phyloP scores from a whole-genome alignment of 164 flowering plant genomes.

The Vitis rupestris region DNA sequence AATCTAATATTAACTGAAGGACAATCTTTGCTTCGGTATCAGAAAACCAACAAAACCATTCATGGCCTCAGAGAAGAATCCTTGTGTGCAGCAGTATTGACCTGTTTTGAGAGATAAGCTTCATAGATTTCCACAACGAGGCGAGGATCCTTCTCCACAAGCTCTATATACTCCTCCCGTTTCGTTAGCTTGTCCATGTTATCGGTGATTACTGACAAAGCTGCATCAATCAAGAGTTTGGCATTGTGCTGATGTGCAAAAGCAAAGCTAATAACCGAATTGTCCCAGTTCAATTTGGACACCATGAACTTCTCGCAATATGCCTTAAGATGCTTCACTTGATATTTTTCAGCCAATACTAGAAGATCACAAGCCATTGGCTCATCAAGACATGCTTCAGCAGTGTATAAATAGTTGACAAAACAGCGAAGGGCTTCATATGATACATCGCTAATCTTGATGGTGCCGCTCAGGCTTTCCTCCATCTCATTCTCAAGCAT shows the following conservation, averaged over 20 bases:
- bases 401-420: slow-evolving; percentile 75
- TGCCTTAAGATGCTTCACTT: slow-evolving; percentile 79
- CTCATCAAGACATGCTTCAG: slow-evolving; percentile 77
- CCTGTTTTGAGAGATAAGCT: slow-evolving; percentile 75
- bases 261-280: slow-evolving; percentile 55
- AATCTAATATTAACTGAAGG: not conserved
- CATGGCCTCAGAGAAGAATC: slow-evolving; percentile 15
- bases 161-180: slow-evolving; percentile 69
- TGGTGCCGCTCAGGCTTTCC: slow-evolving; percentile 79
- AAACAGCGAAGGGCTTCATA: slow-evolving; percentile 72
- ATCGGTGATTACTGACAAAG: slow-evolving; percentile 58
- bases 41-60: not conserved
- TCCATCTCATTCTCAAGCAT: slow-evolving; percentile 93
- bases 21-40: not conserved
- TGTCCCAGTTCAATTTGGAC: slow-evolving; percentile 70
- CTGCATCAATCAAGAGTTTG: slow-evolving; percentile 52
- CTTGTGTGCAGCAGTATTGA: slow-evolving; percentile 54
- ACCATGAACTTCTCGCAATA: slow-evolving; percentile 74
- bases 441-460: slow-evolving; percentile 70
- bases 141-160: slow-evolving; percentile 78
- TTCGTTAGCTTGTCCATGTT: slow-evolving; percentile 74
- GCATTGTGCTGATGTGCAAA: slow-evolving; percentile 91
- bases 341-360: slow-evolving; percentile 78
- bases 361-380: slow-evolving; percentile 71
- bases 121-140: slow-evolving; percentile 84